phyloP scores from a whole-genome alignment of 495 filamentous ascomycete genomes.

The Aspergillus carlsbadensis region DNA sequence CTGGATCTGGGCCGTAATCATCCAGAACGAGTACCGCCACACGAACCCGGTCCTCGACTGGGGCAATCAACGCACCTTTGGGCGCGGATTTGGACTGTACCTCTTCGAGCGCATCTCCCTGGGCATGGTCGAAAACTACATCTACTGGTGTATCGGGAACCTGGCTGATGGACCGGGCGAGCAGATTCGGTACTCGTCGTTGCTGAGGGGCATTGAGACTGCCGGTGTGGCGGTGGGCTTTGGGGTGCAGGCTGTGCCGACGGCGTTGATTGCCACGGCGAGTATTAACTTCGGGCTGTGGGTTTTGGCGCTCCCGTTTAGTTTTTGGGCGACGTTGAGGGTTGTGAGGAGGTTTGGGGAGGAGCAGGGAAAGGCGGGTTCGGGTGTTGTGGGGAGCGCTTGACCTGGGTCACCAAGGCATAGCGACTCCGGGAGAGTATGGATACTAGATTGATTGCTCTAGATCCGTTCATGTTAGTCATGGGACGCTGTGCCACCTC shows the following conservation, averaged over 20 bases:
- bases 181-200: constrained; percentile 42
- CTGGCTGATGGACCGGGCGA: constrained; percentile 41
- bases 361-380: constrained; percentile 20
- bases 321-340: constrained; percentile 42
- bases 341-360: constrained; percentile 31
- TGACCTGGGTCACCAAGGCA: too few species aligned
- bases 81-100: constrained; percentile 41
- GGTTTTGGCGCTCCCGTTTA: constrained; percentile 41
- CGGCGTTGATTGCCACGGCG: constrained; percentile 38
- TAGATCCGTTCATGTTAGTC: too few species aligned
- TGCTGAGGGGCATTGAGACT: constrained; percentile 42
- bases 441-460: too few species aligned
- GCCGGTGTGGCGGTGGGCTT: constrained; percentile 41
- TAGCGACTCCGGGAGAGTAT: too few species aligned
- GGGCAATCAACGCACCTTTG: constrained; percentile 33
- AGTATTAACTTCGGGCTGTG: constrained; percentile 43
- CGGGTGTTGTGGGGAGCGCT: neutral
- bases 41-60: constrained; percentile 26
- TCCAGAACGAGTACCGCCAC: constrained; percentile 27
- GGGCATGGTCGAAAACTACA: constrained; percentile 45
- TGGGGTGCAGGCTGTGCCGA: constrained; percentile 44
- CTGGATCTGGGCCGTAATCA: constrained; percentile 28
- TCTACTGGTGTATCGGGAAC: constrained; percentile 47
- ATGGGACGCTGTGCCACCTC: too few species aligned
- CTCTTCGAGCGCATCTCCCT: constrained; percentile 39